phyloP scores from a whole-genome alignment of 1,284 basidiomycete genomes.

The Psilocybe mexicana region DNA sequence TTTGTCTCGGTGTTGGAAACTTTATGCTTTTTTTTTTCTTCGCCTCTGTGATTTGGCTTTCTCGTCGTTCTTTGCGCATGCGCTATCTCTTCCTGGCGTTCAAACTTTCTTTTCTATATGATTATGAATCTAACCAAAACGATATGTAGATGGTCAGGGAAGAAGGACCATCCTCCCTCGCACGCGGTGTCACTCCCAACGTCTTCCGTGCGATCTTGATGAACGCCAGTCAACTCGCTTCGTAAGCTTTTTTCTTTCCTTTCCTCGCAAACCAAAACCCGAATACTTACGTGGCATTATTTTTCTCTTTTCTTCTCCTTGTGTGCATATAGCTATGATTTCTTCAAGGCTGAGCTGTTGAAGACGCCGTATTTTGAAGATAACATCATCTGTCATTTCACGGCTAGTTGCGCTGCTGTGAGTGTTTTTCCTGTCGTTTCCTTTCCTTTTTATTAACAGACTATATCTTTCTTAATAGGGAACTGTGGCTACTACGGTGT shows the following conservation, averaged over 20 bases:
- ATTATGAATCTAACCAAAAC: background rate
- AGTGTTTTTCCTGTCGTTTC: constrained; percentile 28
- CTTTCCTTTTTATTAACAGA: background rate
- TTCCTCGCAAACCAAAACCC: too few relatives aligned
- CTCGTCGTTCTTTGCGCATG: too few relatives aligned
- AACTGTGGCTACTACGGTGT: constrained; percentile 91
- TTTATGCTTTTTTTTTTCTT: too few relatives aligned
- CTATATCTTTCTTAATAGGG: constrained; percentile 47
- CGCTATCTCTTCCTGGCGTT: too few relatives aligned
- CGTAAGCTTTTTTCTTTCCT: constrained; percentile 46
- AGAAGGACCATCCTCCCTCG: constrained; percentile 76
- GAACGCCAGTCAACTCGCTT: constrained; percentile 91
- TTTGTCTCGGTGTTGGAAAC: too few relatives aligned
- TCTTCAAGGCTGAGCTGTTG: constrained; percentile 82
- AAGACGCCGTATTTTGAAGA: constrained; percentile 73
- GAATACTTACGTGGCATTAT: too few relatives aligned
- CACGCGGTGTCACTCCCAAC: constrained; percentile 83
- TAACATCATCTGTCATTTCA: constrained; percentile 81
- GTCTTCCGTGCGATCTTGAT: constrained; percentile 85
- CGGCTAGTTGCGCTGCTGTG: constrained; percentile 84
- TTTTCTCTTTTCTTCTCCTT: background rate
- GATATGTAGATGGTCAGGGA: constrained; percentile 73
- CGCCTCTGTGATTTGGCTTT: too few relatives aligned
- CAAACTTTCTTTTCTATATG: background rate
- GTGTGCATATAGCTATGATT: constrained; percentile 65